Conservation (phyloP, 352 stramenopile species). For the Aphanomyces euteiches region DNA sequence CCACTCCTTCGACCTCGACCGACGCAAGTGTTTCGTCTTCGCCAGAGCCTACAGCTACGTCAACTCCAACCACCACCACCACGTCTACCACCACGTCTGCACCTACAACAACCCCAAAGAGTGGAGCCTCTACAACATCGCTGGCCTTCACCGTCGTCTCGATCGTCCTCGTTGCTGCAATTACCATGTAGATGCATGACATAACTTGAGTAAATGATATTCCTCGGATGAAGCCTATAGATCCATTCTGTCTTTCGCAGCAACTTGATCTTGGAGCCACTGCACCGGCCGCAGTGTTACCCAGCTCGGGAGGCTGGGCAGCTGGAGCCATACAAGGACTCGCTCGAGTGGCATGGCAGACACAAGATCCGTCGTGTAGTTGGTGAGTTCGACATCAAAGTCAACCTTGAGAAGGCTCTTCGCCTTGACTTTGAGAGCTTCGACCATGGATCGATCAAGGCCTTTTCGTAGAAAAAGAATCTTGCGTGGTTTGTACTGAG, state of each 20-base stretch:
- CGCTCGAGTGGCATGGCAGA: slow-evolving; percentile 56
- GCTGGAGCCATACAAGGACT: slow-evolving; percentile 65
- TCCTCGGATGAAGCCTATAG: not conserved
- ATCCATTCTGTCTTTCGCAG: not conserved
- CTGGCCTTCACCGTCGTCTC: too few relatives aligned
- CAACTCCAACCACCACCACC: too few relatives aligned
- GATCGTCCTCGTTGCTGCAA: too few relatives aligned
- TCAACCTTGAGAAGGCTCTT: slow-evolving; percentile 49
- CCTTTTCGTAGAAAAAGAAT: slow-evolving; percentile 67
- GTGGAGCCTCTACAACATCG: too few relatives aligned
- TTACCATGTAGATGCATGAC: not conserved
- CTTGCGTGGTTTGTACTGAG: not conserved
- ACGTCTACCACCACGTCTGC: too few relatives aligned
- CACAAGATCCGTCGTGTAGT: slow-evolving; percentile 74
- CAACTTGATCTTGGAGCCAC: slow-evolving; percentile 69
- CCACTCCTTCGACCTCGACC: not conserved
- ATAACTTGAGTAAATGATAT: not conserved
- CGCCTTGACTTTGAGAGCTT: slow-evolving; percentile 61
- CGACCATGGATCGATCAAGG: slow-evolving; percentile 48
- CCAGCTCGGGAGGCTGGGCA: slow-evolving; percentile 58
- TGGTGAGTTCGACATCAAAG: slow-evolving; percentile 73
- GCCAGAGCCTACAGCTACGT: too few relatives aligned
- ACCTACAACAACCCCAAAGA: too few relatives aligned
- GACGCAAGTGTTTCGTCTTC: too few relatives aligned
- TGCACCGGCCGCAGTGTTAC: slow-evolving; percentile 65